These are phyloP conservation scores for Aspergillus versicolor DNA, from an alignment of 2,329 filamentous ascomycete genomes.

Conservation along the genomic window DNA sequence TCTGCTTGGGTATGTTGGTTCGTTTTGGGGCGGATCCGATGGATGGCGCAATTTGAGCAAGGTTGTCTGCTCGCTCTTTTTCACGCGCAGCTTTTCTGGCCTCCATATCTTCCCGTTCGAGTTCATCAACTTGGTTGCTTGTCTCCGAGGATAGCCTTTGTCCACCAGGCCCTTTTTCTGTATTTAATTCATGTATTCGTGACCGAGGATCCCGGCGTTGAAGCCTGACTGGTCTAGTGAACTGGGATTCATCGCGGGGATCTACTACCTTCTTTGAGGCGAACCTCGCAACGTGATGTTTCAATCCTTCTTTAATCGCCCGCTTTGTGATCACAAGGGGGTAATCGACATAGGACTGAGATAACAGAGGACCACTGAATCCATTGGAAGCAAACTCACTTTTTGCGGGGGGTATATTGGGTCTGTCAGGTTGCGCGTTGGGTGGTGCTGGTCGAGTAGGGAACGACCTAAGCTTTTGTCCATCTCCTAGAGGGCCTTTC, in stretches of 20 bases:
- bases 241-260: conserved; percentile 74
- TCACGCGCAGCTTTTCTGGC: conserved; percentile 72
- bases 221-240: conserved; percentile 81
- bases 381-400: conserved; percentile 40
- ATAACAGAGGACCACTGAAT: conserved; percentile 43
- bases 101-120: conserved; percentile 60
- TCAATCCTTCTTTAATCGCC: conserved; percentile 72
- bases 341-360: conserved; percentile 51
- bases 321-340: conserved; percentile 83
- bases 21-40: conserved; percentile 68
- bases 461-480: conserved; percentile 25
- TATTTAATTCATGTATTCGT: conserved; percentile 54
- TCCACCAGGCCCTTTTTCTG: conserved; percentile 39
- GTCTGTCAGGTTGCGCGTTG: conserved; percentile 22
- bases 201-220: conserved; percentile 84
- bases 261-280: conserved; percentile 63
- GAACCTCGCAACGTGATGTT: conserved; percentile 86
- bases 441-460: conserved; percentile 22
- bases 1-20: conserved; percentile 67
- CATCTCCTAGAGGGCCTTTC: conserved; percentile 25
- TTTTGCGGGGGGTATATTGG: conserved; percentile 20
- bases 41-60: conserved; percentile 89
- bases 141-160: conserved; percentile 37
- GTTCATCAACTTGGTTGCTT: conserved; percentile 62
- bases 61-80: conserved; percentile 79